Evolutionary conservation across 129 eudicot species (phyloP), one percentile per base, ranked within the genome.

Genomic region (Apium graveolens): DNA sequence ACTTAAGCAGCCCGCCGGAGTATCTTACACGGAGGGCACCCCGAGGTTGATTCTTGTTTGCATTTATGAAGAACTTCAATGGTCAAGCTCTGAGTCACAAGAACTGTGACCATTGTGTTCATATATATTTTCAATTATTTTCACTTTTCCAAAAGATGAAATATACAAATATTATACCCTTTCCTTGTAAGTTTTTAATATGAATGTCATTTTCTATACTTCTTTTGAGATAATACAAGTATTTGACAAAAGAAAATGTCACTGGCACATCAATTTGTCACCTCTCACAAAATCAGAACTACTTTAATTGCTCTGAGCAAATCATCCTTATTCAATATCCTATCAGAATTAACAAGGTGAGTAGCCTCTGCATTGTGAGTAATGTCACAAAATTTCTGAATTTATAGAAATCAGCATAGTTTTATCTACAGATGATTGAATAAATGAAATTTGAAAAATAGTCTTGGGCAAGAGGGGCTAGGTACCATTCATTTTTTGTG

Each of bases 1-100:
- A 60, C 76, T 74, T 78, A 77, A 85, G 93, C 91, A 86, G 83
- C 82, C 83, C 93, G 80, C 83, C 86, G 80, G 48, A 14, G 66
- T 35, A 75, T 46, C 29, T 38, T 45, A 32, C 78, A 35, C 65
- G 44, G 42, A 44, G 37, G 74, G 42, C 74, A 16, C 63, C 76
- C 46, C 37, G 16, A 39, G 55, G 31, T 45, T 11, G 41, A 73
- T 45, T 42, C 53, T 74, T 44, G 37, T 3, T 29, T 45, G 77
- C 32, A 27, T 12, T 43, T 73, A 46, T 35, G 12, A 70, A 70
- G 44, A 20, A 70, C 5, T 37, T 18, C 45, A 41, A 38, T 70
- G 46, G 29, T 48, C 45, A 70, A 70, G 48, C 75, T 38, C 14
- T 35, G 34, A 38, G 38, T 20, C 46, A 38, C 32, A 39, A 70